Evolutionary conservation across 108 stramenopile genomes (phyloP), one percentile per base, ranked within the genome.

Genomic region (Cyclotella cryptica): DNA sequence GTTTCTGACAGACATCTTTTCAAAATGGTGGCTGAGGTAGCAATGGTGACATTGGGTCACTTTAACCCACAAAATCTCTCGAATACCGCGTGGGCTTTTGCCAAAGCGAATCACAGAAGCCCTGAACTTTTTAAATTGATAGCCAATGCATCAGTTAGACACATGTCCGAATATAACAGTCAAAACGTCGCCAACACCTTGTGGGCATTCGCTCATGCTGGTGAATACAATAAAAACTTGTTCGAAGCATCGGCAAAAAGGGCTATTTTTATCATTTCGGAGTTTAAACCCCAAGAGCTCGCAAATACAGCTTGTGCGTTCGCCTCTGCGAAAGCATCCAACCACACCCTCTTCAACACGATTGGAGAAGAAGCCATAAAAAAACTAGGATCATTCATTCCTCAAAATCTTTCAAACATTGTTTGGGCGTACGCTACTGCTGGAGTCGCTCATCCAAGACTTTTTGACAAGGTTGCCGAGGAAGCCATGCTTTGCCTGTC

Each of bases 1-100:
- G 52, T 26, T 14, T 26, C 63, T 0, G n/a, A 57, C 35, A 17
- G n/a, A 0, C 8, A 9, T 9, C 40, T 75, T 6, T 75, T 75
- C 21, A 49, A 44, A 22, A 40, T 8, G 54, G 43, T 57, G 18
- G 74, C 72, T 5, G 41, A 54, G 7, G 40, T 5, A 40, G 51
- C 52, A 29, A 12, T 75, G 22, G 10, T n/a, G 1, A 27, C 24
- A 5, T 22, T 64, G 22, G 24, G 52, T 26, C 39, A n/a, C 18
- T 75, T 66, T 41, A 57, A 66, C 11, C 54, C 74, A 9, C 74
- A 66, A 41, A 62, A 65, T 17, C 41, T 75, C 14, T 54, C 64
- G 11, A 75, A 66, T 41, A 43, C 43, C 0, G 42, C 43, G 0
- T 66, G 51, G 63, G 54, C 64, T 7, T 75, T 57, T 29, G 62